Evolutionary conservation across 140 eudicot genomes (phyloP).

Genomic region (Erigeron philadelphicus): DNA sequence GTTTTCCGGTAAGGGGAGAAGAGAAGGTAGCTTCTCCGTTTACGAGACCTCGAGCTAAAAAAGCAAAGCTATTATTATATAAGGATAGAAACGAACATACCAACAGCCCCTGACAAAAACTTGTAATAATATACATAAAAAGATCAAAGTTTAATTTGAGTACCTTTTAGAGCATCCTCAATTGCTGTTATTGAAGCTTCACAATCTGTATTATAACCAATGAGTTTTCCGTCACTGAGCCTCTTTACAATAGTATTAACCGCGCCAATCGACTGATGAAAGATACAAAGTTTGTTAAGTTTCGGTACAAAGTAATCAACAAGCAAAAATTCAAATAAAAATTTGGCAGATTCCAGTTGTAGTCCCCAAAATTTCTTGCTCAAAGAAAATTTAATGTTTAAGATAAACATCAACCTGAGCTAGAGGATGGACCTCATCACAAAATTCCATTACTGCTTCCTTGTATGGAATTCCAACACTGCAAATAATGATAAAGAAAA

Average conservation of each 20-base stretch:
- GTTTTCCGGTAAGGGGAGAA: conserved; percentile 55
- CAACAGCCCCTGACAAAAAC: not conserved
- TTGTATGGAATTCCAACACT: conserved; percentile 88
- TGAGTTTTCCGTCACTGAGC: conserved; percentile 61
- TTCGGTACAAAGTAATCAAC: not conserved
- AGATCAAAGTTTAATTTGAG: not conserved
- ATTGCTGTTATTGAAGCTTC: conserved; percentile 79
- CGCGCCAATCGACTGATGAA: conserved; percentile 71
- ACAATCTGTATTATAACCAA: conserved; percentile 83
- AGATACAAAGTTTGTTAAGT: conserved; percentile 12
- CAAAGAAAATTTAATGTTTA: not conserved
- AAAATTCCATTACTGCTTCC: conserved; percentile 66
- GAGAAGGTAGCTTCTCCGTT: conserved; percentile 41
- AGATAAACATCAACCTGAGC: conserved; percentile 56
- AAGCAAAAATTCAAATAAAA: not conserved
- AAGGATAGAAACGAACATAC: conserved; percentile 1
- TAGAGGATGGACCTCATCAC: conserved; percentile 79
- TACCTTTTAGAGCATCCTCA: conserved; percentile 79
- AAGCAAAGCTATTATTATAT: not conserved
- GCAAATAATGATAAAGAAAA: conserved; percentile 22
- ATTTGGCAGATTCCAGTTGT: not conserved
- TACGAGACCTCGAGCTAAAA: conserved; percentile 40
- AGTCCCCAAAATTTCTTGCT: not conserved
- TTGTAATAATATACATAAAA: not conserved
- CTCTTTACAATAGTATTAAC: conserved; percentile 68